Evolutionary conservation across 2,329 filamentous ascomycete species (phyloP), one percentile per base, ranked within the genome.

Genomic region (Verticillium albo-atrum): DNA sequence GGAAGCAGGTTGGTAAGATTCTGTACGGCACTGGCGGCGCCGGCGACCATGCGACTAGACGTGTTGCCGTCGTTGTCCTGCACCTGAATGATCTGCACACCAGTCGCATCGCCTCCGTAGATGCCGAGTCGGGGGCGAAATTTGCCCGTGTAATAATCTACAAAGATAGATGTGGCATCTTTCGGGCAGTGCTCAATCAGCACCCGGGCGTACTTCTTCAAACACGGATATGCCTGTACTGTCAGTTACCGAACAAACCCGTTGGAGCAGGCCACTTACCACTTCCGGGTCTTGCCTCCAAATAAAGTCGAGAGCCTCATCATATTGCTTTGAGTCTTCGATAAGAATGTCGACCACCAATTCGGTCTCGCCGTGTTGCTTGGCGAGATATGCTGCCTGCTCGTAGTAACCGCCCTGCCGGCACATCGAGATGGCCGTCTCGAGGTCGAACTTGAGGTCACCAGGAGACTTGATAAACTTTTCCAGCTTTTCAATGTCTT

Each of bases 371-470:
- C 91, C 90, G 69, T 99, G 93, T 72, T 97, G 94, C 60, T 92
- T 91, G 6, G 96, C 95, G 37, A 99, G 82, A 68, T 96, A 99
- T 4, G 94, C 95, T 15, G 95, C 95, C 77, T 99, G 96, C 61
- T 98, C 93, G 68, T 89, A 96, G 74, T 99, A 99, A 1, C 95
- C 94, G 12, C 94, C 95, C 76, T 99, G 95, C 28, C 96, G 86
- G 70, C 95, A 99, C 92, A 99, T 97, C 2, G 89, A 87, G 64
- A 99, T 99, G 15, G 95, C 95, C 1, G 95, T 99, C 66, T 99
- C 95, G 3, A 98, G 81, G 71, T 99, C 95, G 68, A 99, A 99
- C 68, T 96, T 97, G 50, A 97, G 83, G 67, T 97, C 93, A 2
- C 91, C 92, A 0, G 94, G 93, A 28, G 92, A 93, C 71, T 96